Evolutionary conservation across 208 protist genomes (phyloP).

Genomic region (Borovskyia barvae): DNA sequence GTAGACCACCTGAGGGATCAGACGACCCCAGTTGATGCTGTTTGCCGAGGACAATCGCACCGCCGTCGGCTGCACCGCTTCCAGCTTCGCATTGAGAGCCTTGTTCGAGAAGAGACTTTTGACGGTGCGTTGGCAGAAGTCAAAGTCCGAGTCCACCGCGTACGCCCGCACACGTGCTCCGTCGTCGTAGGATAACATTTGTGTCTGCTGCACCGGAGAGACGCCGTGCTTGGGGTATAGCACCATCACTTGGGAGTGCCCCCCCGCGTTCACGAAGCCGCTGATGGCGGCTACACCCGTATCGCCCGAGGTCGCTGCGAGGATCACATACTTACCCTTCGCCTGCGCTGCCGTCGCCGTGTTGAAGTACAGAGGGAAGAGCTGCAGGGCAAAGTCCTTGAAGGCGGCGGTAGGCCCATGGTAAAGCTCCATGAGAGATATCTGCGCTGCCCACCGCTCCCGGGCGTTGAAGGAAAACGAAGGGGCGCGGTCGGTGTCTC

Average conservation of each 20-base stretch:
- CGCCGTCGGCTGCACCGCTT: conserved; percentile 17
- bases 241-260: conserved; percentile 77
- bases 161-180: conserved; percentile 64
- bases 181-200: conserved; percentile 87
- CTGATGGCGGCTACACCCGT: conserved; percentile 87
- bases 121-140: conserved; percentile 91
- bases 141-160: conserved; percentile 81
- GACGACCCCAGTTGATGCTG: conserved; percentile 97
- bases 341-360: conserved; percentile 26
- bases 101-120: conserved; percentile 91
- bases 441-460: conserved; percentile 32
- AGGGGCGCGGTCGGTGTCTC: background rate
- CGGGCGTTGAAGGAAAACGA: conserved; percentile 19
- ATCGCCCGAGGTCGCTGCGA: conserved; percentile 89
- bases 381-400: conserved; percentile 91
- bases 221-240: conserved; percentile 85
- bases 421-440: conserved; percentile 79
- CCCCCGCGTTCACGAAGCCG: conserved; percentile 74
- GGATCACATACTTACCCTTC: conserved; percentile 66
- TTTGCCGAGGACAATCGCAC: conserved; percentile 93
- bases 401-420: conserved; percentile 91
- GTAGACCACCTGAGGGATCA: conserved; percentile 96
- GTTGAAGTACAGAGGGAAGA: conserved; percentile 86
- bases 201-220: conserved; percentile 79
- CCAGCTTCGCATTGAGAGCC: conserved; percentile 63